Base-by-base conservation (phyloP, 495 filamentous ascomycete genomes). In the Rhypophila decipiens region DNA sequence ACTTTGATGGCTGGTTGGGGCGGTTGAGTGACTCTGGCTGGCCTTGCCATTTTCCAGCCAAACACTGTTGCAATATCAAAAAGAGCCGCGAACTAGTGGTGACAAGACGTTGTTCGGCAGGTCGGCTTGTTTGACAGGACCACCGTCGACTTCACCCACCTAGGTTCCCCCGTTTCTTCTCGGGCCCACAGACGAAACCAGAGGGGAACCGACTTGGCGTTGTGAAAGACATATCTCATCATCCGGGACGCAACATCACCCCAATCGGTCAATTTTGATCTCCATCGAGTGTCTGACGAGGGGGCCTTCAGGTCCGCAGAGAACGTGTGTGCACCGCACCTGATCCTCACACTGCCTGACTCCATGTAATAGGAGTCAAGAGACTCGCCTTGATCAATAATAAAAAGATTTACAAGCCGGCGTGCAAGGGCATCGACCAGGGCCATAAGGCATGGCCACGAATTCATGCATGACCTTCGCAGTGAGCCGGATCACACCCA, bases 381-480 rank as follows among this genome's bases (percentile, higher is more conserved):
- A n/a, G n/a, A n/a, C n/a, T n/a, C n/a, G 12, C 24, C 35, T 39
- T n/a, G 19, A 33, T 43, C 42, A 35, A 4, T 21, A 27, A 38
- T 29, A 41, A 24, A 27, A 37, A 18, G 42, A 47, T 34, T 22
- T 5, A 33, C 31, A 53, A 50, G 50, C 37, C 51, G 59, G 53
- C 56, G 52, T 50, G 49, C 47, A 49, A 55, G 50, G 33, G 13
- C 53, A 52, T 64, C 55, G 63, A 69, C 58, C 55, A 57, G 65
- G 59, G 55, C 55, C 52, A 44, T 53, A 53, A 52, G 49, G 51
- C 52, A 50, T 55, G 52, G 62, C 65, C 66, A 71, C 67, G 66
- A 69, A 66, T 60, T 60, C 66, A 63, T 71, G 69, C 69, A 72
- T 69, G 57, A 52, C 24, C 53, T 49, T 53, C 44, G 54, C 54